Evolutionary conservation across 1,284 basidiomycete genomes (phyloP), one percentile per base, ranked within the genome.

Genomic region (Pseudozyma hubeiensis): DNA sequence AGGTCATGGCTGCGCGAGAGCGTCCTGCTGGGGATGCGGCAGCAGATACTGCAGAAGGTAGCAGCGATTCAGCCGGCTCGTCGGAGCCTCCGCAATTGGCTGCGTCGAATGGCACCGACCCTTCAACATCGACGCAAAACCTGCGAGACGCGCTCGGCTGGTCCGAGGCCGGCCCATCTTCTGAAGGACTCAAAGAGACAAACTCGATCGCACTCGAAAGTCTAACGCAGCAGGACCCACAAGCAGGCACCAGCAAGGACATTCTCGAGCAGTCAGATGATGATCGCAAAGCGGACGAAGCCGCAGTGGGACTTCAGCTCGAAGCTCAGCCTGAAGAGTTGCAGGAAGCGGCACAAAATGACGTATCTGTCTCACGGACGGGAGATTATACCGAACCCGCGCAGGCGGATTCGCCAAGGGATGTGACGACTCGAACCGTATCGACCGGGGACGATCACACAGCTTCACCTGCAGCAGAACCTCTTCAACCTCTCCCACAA

Each of bases 91-190:
- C 35, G 34, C 55, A 44, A 17, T 13, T 34, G 6, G 31, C 37
- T 24, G 8, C 43, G 7, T 10, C 43, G 19, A 24, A 9, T 47
- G 35, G 13, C 10, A 34, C 6, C 16, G 7, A 16, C 40, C 11
- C 11, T 7, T 41, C 16, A 13, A 41, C 10, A 2, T 31, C 45
- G 7, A 41, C 50, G 7, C 43, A 46, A 19, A 31, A 40, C 17
- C 43, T 63, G 9, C 60, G 41, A 39, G 53, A 63, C 11, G 48
- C 39, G 3, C 57, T 66, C 14, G 64, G 58, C 10, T 66, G 64
- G 64, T 60, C 64, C n/a, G 53, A 60, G 11, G 44, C 50, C 11
- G 41, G 16, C 7, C 16, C 51, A 29, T 45, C 43, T 45, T 17
- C 5, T 13, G 11, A 14, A 7, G 19, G 43, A 44, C 19, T 24